Evolutionary conservation across 495 filamentous ascomycete species (phyloP), one percentile per base, ranked within the genome.

Genomic region (Amphirosellinia nigrospora): DNA sequence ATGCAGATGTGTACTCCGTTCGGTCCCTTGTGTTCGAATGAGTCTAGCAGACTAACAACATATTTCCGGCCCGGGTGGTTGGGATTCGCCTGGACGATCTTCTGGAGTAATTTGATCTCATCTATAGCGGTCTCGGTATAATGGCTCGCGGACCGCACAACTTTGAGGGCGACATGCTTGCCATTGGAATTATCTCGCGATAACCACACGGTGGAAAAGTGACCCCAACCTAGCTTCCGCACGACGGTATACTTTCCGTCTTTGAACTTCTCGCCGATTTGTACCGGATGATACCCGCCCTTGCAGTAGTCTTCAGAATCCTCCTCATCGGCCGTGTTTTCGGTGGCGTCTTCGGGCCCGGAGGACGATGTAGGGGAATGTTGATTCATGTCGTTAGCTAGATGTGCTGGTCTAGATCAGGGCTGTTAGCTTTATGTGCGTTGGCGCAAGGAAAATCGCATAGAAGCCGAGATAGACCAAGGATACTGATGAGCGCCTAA

Each of bases 221-320:
- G 96, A 73, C 96, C 96, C 96, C 96, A 99, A 48, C 96, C 96
- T 26, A 99, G 87, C 84, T 99, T 99, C 79, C 96, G 91, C 77
- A 98, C 93, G 48, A 99, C 89, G 6, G 94, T 94, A 82, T 99
- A 99, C 78, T 93, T 94, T 67, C 94, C 96, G 78, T 98, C 93
- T 77, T 99, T 99, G 87, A 98, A 99, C 73, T 92, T 91, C 82
- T 99, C 96, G 64, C 96, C 96, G 59, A 98, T 91, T 63, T 86
- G 85, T 34, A 98, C 96, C 0, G 96, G 96, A 76, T 99, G 96
- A 77, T 99, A 99, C 43, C 96, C 96, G 71, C 96, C 96, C 81
- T 98, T 98, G 85, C 95, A 98, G 82, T 99, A 99, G 78, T 99
- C 96, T 78, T 99, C 96, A 36, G 94, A 97, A 77, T 98, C 96